These are phyloP conservation scores for Phytopythium boreale DNA, from an alignment of 352 stramenopile genomes.

Conservation along the genomic window DNA sequence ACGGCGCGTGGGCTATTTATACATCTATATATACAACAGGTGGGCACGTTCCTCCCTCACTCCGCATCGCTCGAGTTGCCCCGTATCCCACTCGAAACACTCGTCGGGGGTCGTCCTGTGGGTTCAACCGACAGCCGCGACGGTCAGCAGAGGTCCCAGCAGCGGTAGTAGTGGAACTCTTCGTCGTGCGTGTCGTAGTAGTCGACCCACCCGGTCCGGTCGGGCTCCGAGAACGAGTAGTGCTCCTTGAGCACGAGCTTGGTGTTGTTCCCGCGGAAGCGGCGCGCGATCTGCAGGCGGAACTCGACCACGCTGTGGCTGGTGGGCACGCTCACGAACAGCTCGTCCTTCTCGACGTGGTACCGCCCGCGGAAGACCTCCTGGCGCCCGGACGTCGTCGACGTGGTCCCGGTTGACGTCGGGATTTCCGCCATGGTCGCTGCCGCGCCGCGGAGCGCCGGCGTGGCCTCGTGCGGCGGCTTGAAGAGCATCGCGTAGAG, in stretches of 20 bases:
- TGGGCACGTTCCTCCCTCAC: background rate
- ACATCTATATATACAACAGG: conserved; percentile 9
- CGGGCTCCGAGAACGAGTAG: conserved; percentile 65
- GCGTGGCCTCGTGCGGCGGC: conserved; percentile 47
- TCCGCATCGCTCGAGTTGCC: too few relatives aligned
- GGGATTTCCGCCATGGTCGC: background rate
- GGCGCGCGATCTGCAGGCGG: conserved; percentile 45
- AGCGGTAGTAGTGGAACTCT: conserved; percentile 75
- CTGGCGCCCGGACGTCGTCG: conserved; percentile 16
- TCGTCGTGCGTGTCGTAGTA: conserved; percentile 71
- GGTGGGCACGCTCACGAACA: conserved; percentile 70
- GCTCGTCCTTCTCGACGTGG: conserved; percentile 55
- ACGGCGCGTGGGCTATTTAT: conserved; percentile 8
- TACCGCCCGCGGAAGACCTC: conserved; percentile 55
- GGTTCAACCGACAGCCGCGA: background rate
- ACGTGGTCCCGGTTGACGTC: background rate
- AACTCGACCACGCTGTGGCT: conserved; percentile 75
- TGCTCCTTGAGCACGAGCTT: conserved; percentile 66
- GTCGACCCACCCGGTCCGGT: conserved; percentile 61
- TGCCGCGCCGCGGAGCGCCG: conserved; percentile 26
- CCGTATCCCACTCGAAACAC: too few relatives aligned
- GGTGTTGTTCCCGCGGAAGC: conserved; percentile 47
- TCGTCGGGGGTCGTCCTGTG: too few relatives aligned
- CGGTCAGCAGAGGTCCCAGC: conserved; percentile 43
- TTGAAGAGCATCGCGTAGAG: conserved; percentile 81